Percentiles rank a stretch among this genome's conserved stretches.
Conservation (phyloP, 78 protist genomes). For the Dictyostelium capitatum region DNA sequence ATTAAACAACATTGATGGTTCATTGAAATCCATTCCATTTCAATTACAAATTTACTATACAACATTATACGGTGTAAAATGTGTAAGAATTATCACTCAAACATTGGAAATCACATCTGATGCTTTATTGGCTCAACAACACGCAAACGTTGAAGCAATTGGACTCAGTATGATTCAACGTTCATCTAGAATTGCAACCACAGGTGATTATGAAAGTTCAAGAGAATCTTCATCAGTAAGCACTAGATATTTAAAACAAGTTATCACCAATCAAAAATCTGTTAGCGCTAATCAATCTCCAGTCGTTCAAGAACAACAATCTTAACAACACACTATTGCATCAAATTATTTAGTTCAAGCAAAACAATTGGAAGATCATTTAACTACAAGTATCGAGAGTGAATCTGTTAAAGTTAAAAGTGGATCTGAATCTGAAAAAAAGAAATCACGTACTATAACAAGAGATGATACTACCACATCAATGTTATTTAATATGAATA, state of each 20-base stretch:
- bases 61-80: slow-evolving; percentile 68
- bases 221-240: background rate
- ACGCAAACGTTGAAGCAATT: slow-evolving; percentile 51
- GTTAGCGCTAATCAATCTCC: background rate
- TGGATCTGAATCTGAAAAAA: background rate
- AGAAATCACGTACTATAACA: background rate
- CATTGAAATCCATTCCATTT: slow-evolving; percentile 55
- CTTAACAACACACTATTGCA: no score
- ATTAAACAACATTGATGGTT: background rate
- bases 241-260: background rate
- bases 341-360: slow-evolving; percentile 35
- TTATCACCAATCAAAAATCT: background rate
- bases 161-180: slow-evolving; percentile 53
- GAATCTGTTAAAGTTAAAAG: no score
- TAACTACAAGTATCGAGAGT: slow-evolving; percentile 11
- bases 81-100: slow-evolving; percentile 82
- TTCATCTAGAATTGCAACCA: background rate
- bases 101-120: slow-evolving; percentile 37
- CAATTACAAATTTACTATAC: slow-evolving; percentile 84
- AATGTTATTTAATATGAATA: slow-evolving; percentile 42
- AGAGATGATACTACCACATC: slow-evolving; percentile 55
- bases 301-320: background rate
- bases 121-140: slow-evolving; percentile 25
- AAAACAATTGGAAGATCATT: slow-evolving; percentile 23
- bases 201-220: slow-evolving; percentile 48